Conservation (phyloP, 108 stramenopile species). For the Cyclotella cryptica region DNA sequence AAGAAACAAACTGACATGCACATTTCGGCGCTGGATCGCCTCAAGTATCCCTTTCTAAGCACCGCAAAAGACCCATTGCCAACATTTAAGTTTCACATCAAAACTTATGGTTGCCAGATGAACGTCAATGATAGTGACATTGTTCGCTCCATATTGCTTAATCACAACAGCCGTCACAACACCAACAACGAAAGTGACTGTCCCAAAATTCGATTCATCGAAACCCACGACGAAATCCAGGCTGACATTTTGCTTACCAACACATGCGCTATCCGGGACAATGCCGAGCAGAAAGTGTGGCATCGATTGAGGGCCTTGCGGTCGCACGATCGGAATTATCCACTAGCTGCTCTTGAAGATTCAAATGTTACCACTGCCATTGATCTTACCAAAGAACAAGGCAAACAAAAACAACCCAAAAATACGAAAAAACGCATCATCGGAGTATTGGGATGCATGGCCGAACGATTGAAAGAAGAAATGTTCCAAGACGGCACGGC, state of each 20-base stretch:
- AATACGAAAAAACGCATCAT: slow-evolving; percentile 65
- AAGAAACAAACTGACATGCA: not conserved
- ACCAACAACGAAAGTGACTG: not conserved
- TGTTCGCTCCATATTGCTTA: slow-evolving; percentile 86
- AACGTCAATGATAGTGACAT: slow-evolving; percentile 97
- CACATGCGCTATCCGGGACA: slow-evolving; percentile 99
- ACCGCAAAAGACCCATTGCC: slow-evolving; percentile 9
- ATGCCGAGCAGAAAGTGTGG: slow-evolving; percentile 97
- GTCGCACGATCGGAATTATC: slow-evolving; percentile 14
- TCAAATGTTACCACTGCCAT: slow-evolving; percentile 16
- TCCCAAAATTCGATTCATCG: slow-evolving; percentile 39
- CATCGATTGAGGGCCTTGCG: slow-evolving; percentile 78
- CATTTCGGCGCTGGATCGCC: slow-evolving; percentile 11
- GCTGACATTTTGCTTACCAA: slow-evolving; percentile 93
- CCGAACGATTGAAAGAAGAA: slow-evolving; percentile 95
- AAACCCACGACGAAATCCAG: slow-evolving; percentile 49
- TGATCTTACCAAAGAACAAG: not conserved
- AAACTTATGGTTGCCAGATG: slow-evolving; percentile 99
- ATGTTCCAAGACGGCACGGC: slow-evolving; percentile 86
- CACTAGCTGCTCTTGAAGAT: not conserved
- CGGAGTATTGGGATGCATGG: slow-evolving; percentile 99
- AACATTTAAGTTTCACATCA: slow-evolving; percentile 84
- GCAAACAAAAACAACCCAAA: not conserved
- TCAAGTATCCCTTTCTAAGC: not conserved
- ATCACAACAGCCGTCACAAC: not conserved